Evolutionary conservation across 768 basidiomycete species (phyloP).

Genomic region (Kwoniella botswanensis): DNA sequence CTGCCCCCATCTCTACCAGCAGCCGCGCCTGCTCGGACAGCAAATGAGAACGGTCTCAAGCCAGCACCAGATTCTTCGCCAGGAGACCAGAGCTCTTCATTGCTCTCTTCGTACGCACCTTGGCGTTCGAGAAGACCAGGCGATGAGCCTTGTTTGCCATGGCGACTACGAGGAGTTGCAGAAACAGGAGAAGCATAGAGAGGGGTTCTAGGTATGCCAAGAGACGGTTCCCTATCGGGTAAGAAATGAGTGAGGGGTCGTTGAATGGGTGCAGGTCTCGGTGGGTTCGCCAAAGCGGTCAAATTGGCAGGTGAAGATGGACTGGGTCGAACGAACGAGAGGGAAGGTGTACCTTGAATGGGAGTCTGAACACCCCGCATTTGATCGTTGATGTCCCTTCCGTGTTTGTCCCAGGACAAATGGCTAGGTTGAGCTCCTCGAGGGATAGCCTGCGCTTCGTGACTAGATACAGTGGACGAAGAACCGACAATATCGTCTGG

Average conservation of each 20-base stretch:
- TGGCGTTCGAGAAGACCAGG: conserved; percentile 37
- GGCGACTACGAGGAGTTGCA: conserved; percentile 21
- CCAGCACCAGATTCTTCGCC: conserved; percentile 37
- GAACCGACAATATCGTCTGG: conserved; percentile 30
- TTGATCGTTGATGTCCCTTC: conserved; percentile 25
- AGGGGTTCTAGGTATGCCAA: conserved; percentile 17
- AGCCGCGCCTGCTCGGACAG: conserved; percentile 55
- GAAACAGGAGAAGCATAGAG: conserved; percentile 23
- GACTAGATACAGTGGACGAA: conserved; percentile 24
- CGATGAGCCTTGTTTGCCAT: conserved; percentile 37
- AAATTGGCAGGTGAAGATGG: conserved; percentile 50
- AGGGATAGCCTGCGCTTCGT: conserved; percentile 16
- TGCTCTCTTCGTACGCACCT: conserved; percentile 24
- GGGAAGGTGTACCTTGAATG: conserved; percentile 11
- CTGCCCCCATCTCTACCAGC: conserved; percentile 41
- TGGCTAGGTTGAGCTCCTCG: conserved; percentile 16
- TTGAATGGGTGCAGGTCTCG: conserved; percentile 13
- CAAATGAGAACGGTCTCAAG: conserved; percentile 59
- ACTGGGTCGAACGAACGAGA: conserved; percentile 40
- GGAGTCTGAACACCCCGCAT: conserved; percentile 27
- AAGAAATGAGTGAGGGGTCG: conserved; percentile 47
- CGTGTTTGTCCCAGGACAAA: conserved; percentile 20
- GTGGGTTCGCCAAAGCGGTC: conserved; percentile 20
- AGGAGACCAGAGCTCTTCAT: conserved; percentile 45
- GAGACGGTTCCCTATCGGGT: conserved; percentile 40